Base-by-base conservation (phyloP, 2,329 filamentous ascomycete species). In the Gnomoniopsis smithogilvyi region DNA sequence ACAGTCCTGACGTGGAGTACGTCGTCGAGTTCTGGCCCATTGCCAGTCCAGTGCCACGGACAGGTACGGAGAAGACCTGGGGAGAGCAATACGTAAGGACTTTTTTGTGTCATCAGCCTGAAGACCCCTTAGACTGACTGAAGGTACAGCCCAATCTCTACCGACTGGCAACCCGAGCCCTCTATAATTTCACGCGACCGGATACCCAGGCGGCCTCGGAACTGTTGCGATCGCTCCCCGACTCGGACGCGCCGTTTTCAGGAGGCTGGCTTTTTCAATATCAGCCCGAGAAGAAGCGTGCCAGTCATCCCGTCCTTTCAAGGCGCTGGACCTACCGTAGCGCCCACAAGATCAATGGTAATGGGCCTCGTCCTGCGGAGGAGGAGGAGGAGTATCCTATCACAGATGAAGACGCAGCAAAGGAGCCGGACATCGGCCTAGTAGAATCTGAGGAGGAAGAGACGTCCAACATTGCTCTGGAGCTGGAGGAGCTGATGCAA, bases 1-100 rank as follows among this genome's bases (percentile, higher is more conserved):
- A 1, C 0, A 24, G 6, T 11, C 21, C 15, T 1, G 17, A 41
- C 10, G 36, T n/a, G 3, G 56, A 54, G n/a, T 54, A 54, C 7
- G 34, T 54, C 7, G 56, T 58, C 2, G 43, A 58, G 21, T 58
- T 58, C 24, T 58, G 56, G 56, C 51, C 56, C 12, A 21, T 54
- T 11, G 15, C 15, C 3, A 43, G 14, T 8, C 56, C 46, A 17
- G 24, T 49, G 50, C 51, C 56, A 19, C 34, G n/a, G 1, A 19
- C 10, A 3, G 30, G 15, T n/a, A 15, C 6, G 2, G 50, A 22
- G 0, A 58, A 3, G 17, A 58, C 56, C 3, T 58, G 56, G 50
- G 12, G 21, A 10, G 33, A 54, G n/a, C 56, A 54, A 54, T 50
- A 54, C 2, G 56, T 58, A 21, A 58, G 56, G 49, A 2, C 11